Percentiles rank a stretch among this genome's conserved stretches.
phyloP scores from a whole-genome alignment of 345 rosid genomes.

The Linum trigynum region DNA sequence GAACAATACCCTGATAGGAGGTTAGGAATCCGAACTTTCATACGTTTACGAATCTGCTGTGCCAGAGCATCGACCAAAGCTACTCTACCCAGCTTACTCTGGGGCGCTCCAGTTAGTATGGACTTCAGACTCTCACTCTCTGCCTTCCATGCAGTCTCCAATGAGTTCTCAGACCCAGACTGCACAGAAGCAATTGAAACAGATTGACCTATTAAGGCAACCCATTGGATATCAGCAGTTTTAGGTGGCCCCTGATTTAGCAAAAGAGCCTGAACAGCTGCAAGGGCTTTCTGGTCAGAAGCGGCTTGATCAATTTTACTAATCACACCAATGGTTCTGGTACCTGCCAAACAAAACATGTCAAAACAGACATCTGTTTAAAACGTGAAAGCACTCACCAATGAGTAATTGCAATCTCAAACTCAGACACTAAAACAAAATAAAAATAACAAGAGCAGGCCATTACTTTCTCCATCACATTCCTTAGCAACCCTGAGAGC shows the following conservation, averaged over 20 bases:
- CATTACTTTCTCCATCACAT: conserved; percentile 70
- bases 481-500: conserved; percentile 93
- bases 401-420: not conserved
- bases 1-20: conserved; percentile 74
- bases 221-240: conserved; percentile 93
- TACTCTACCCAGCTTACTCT: conserved; percentile 83
- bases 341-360: conserved; percentile 37
- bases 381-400: not conserved
- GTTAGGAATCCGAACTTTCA: conserved; percentile 92
- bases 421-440: not conserved
- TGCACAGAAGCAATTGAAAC: conserved; percentile 83
- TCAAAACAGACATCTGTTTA: not conserved
- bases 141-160: conserved; percentile 99
- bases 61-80: conserved; percentile 90
- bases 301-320: conserved; percentile 95
- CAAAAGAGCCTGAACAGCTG: conserved; percentile 93
- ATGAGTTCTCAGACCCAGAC: conserved; percentile 78
- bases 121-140: conserved; percentile 86
- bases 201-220: conserved; percentile 95
- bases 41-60: conserved; percentile 78
- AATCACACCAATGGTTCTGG: conserved; percentile 87
- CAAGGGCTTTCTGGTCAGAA: conserved; percentile 75
- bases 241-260: conserved; percentile 88
- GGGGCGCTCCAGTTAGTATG: conserved; percentile 78
- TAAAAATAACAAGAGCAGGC: conserved; percentile 12